Percentiles rank a stretch among this genome's conserved stretches.
Evolutionary conservation across 148 eudicot species (phyloP).

Genomic region (Cornus suecica): DNA sequence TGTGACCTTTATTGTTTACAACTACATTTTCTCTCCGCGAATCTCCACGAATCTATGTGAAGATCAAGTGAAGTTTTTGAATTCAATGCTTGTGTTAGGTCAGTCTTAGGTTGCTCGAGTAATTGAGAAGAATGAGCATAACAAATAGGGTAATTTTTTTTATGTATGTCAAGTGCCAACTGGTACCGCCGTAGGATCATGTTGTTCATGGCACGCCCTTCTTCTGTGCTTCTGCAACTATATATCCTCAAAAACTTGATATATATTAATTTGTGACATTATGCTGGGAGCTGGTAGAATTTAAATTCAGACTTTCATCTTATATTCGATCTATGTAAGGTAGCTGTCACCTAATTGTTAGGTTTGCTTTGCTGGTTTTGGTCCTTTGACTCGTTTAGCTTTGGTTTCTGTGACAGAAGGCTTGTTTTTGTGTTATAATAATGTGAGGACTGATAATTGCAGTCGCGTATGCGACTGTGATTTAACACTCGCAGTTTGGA

Average conservation of each 20-base stretch:
- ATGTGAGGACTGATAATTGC: no score
- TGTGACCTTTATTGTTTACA: neutral
- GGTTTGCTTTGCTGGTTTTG: slow-evolving; percentile 2
- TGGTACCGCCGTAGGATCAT: neutral
- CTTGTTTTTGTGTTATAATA: no score
- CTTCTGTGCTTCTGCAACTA: neutral
- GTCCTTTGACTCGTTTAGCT: neutral
- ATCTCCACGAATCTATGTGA: neutral
- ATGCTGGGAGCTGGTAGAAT: neutral
- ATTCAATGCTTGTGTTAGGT: neutral
- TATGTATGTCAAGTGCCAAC: no score
- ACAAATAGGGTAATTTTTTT: neutral
- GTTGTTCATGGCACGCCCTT: neutral
- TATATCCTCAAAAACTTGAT: neutral
- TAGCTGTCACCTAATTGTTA: neutral
- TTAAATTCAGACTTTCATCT: neutral
- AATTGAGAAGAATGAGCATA: neutral
- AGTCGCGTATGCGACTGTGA: no score
- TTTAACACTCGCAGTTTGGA: no score
- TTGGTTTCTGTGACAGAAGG: neutral
- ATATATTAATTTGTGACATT: neutral
- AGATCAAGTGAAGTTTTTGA: neutral
- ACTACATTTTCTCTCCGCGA: neutral
- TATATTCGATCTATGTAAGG: neutral
- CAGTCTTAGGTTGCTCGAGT: neutral